Base-by-base conservation (phyloP, 2,329 filamentous ascomycete species). In the Amphichorda felina region DNA sequence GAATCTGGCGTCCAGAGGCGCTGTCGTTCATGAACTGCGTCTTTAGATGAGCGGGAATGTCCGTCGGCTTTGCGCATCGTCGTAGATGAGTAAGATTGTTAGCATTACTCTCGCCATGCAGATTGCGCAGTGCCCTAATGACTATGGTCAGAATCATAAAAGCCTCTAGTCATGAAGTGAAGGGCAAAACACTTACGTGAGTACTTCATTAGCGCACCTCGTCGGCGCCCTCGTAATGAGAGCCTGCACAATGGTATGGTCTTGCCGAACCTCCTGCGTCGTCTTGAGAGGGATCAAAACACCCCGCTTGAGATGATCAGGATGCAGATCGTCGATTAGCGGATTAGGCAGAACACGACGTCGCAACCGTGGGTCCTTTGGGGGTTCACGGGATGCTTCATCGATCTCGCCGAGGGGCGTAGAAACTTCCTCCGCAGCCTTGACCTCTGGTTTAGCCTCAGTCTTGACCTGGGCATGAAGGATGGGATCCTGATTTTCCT, bases 221-320 rank as follows among this genome's bases (percentile, higher is more conserved):
- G 77, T 73, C 32, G 82, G 82, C 37, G 82, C 72, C 49, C 80
- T 70, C 34, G 84, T 79, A 42, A 85, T 74, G 53, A 81, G 82
- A 36, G 79, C 79, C 40, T 72, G 65, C 34, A 79, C 68, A 41
- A 72, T 59, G 26, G 59, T 59, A 39, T 78, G 68, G 37, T 73
- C 70, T 44, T 76, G 70, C 35, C 68, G 64, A 35, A 77, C 64
- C 51, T 81, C 77, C 31, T 78, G 65, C 2, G 69, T 72, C 4
- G 77, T 80, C 56, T 79, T 79, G 33, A 81, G 60, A 21, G 75
- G 73, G 30, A 79, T 68, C 31, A 81, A 53, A 22, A 72, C 66
- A 13, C 68, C 68, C 15, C 56, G 55, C 14, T 61, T 53, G 17
- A 61, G 44, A 16, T 64, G 52, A 1, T 49, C 38, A 4, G 50